Conservation (phyloP, 257 asterid genomes). For the Ballota nigra region DNA sequence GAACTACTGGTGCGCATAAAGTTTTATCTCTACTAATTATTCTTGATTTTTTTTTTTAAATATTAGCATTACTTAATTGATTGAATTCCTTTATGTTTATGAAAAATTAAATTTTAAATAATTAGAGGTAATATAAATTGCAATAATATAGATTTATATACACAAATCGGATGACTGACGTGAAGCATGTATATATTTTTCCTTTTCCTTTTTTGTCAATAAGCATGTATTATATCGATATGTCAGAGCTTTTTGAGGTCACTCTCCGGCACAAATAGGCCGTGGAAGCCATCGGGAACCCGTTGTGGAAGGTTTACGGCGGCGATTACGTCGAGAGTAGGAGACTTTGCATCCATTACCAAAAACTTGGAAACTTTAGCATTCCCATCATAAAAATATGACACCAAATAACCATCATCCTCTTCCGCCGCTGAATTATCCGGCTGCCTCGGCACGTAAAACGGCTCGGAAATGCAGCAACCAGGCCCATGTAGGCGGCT, state of each 20-base stretch:
- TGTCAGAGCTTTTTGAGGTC: not conserved
- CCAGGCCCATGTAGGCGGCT: conserved; percentile 2
- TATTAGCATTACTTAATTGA: no score
- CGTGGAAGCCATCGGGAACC: conserved; percentile 20
- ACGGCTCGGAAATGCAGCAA: not conserved
- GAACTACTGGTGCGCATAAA: no score
- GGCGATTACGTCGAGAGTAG: conserved; percentile 14
- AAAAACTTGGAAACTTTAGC: not conserved
- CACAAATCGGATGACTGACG: no score
- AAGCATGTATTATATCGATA: no score
- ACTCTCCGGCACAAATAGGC: conserved; percentile 16
- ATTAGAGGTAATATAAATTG: no score
- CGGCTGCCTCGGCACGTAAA: conserved; percentile 12
- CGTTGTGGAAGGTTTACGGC: conserved; percentile 9
- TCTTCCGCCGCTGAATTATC: conserved; percentile 13
- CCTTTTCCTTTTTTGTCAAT: no score
- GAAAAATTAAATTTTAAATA: no score
- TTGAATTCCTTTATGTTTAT: no score
- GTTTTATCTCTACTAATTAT: no score
- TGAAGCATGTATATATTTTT: no score
- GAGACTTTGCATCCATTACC: conserved; percentile 19
- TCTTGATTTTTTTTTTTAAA: no score
- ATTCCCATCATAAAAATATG: not conserved
- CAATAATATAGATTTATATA: no score
- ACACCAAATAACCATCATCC: conserved; percentile 10